A percentile compares a stretch with the other conserved stretches of the same genome.
Conservation (phyloP, 352 stramenopile genomes). For the Salisapilia sapeloensis region DNA sequence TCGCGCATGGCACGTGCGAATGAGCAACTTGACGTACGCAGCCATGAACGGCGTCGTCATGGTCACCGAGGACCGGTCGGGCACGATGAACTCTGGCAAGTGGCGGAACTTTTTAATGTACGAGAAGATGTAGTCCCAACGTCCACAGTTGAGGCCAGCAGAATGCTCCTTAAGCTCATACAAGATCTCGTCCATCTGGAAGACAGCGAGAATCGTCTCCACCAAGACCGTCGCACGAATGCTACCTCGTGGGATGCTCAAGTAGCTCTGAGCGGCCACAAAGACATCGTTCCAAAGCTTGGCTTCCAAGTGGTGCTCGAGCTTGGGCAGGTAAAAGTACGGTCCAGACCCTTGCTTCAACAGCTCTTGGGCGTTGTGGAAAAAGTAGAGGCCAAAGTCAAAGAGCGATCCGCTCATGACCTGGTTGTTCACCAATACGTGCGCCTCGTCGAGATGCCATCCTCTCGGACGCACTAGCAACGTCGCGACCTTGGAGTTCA, state of each 20-base stretch:
- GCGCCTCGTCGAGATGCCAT: conserved; percentile 91
- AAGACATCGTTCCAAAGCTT: conserved; percentile 96
- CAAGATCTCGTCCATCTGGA: conserved; percentile 95
- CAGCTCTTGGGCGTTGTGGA: conserved; percentile 89
- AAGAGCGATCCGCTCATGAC: conserved; percentile 87
- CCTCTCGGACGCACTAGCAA: conserved; percentile 86
- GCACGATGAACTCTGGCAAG: conserved; percentile 83
- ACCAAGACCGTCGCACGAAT: conserved; percentile 90
- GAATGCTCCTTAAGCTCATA: conserved; percentile 93
- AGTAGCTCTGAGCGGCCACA: conserved; percentile 80
- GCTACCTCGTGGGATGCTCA: conserved; percentile 83
- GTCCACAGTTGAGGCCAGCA: conserved; percentile 92
- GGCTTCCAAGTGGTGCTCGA: conserved; percentile 91
- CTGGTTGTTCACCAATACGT: conserved; percentile 88
- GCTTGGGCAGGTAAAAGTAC: conserved; percentile 95
- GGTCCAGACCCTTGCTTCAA: conserved; percentile 65
- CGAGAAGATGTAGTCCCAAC: conserved; percentile 96
- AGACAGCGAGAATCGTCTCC: conserved; percentile 93
- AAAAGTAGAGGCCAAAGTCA: conserved; percentile 94
- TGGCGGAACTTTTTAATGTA: conserved; percentile 95
- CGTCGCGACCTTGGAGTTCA: conserved; percentile 69
- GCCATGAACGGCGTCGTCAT: conserved; percentile 94
- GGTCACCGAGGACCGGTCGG: conserved; percentile 82
- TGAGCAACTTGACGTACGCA: conserved; percentile 89
- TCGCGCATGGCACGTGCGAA: conserved; percentile 90